Conservation (phyloP, 1,284 basidiomycete genomes). For the Cerioporus squamosus region DNA sequence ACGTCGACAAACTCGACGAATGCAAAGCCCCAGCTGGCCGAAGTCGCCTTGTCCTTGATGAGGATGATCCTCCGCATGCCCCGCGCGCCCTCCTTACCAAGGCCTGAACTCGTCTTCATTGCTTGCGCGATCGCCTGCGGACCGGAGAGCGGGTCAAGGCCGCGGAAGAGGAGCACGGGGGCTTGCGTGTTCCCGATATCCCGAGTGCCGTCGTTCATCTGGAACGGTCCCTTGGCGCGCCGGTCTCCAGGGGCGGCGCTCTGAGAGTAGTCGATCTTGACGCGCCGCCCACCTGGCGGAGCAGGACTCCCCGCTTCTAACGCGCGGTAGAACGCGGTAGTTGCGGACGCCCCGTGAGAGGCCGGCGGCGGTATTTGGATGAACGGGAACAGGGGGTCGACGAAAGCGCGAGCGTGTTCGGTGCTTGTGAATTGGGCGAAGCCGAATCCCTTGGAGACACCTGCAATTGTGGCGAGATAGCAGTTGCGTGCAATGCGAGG, state of each 20-base stretch:
- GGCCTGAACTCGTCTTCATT: constrained; percentile 71
- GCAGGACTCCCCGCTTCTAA: constrained; percentile 56
- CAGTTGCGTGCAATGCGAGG: constrained; percentile 21
- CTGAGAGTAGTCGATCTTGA: constrained; percentile 92
- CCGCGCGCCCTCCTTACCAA: constrained; percentile 72
- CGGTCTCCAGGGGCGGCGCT: constrained; percentile 73
- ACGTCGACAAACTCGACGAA: constrained; percentile 90
- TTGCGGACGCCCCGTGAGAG: constrained; percentile 75
- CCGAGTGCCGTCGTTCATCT: constrained; percentile 87
- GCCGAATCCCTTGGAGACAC: constrained; percentile 90
- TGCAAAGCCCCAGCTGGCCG: constrained; percentile 88
- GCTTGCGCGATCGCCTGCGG: constrained; percentile 83
- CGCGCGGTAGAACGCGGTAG: constrained; percentile 69
- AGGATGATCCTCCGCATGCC: constrained; percentile 87
- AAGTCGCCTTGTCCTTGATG: constrained; percentile 83
- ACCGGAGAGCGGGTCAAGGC: constrained; percentile 85
- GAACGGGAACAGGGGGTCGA: constrained; percentile 85
- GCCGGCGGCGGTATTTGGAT: constrained; percentile 85
- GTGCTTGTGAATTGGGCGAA: constrained; percentile 89
- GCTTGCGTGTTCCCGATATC: constrained; percentile 87
- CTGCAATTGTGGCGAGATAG: constrained; percentile 55
- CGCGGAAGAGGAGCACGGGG: constrained; percentile 86
- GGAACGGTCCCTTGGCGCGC: constrained; percentile 58
- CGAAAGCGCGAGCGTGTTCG: constrained; percentile 85
- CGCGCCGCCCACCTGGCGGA: constrained; percentile 73